Evolutionary conservation across 345 rosid species (phyloP), one percentile per base, ranked within the genome.

Genomic region (Populus davidiana): DNA sequence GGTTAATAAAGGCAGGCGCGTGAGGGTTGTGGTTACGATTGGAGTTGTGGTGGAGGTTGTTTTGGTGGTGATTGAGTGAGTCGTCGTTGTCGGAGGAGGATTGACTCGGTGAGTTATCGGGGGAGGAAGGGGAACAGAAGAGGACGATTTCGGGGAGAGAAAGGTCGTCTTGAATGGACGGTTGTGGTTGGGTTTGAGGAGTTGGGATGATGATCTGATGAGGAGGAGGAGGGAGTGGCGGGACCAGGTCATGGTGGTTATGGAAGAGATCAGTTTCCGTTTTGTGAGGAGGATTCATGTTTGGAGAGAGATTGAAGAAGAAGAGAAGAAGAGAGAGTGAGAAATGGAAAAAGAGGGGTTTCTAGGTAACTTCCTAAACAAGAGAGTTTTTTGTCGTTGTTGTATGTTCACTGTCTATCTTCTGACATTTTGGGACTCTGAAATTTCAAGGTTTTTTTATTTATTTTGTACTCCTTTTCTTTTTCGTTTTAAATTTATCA

Each of bases 91-190:
- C 88, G 79, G 88, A 85, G 63, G 88, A 85, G 71, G 94, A 90
- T 14, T 82, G 87, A 49, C 80, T 76, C 0, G 88, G 91, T 14
- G 92, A 85, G 38, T 90, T 90, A 27, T 84, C 91, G 52, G 97
- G 87, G 21, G 93, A 90, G 69, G 97, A 85, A 27, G 93, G 97
- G 86, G 91, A 94, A 12, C 50, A 14, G 50, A 47, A 47, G 50
- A 93, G 92, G 52, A 85, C 92, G 81, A 91, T 88, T 78, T 89
- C 97, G 1, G 93, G 92, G 65, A 93, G 86, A 10, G 79, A 81
- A 80, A 86, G 86, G 80, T 88, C 84, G 73, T 87, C 83, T 41
- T 77, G 86, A 81, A 87, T 77, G 77, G 92, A 85, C 50, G 91
- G 89, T 35, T 72, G 92, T 9, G 93, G 85, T 61, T 89, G 91